Evolutionary conservation across 345 rosid genomes (phyloP).

Genomic region (Salix caprea): DNA sequence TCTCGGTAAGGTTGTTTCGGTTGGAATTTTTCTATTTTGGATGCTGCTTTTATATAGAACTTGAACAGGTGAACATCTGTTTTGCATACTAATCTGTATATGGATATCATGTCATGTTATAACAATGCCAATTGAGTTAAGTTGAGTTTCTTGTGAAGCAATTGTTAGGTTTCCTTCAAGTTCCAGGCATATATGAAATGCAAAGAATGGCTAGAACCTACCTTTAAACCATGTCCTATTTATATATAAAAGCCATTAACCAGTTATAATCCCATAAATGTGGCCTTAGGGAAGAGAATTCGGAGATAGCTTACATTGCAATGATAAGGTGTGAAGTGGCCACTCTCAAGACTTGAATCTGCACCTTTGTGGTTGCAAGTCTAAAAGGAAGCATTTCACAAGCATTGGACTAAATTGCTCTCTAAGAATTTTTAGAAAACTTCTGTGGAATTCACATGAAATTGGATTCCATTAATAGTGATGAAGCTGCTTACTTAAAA

Average conservation of each 20-base stretch:
- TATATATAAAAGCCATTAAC: neutral
- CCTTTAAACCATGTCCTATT: neutral
- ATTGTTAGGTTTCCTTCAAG: neutral
- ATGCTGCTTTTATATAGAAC: neutral
- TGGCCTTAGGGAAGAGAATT: neutral
- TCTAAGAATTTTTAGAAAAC: neutral
- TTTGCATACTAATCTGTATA: neutral
- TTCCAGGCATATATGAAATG: neutral
- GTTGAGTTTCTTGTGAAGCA: neutral
- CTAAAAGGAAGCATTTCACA: neutral
- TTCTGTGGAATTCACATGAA: neutral
- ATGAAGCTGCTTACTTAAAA: neutral
- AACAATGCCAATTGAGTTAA: neutral
- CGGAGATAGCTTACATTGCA: neutral
- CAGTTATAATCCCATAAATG: neutral
- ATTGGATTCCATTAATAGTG: neutral
- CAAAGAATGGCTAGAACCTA: neutral
- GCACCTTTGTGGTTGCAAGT: neutral
- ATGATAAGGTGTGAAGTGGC: neutral
- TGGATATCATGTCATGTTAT: neutral
- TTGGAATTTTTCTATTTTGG: neutral
- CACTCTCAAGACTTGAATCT: neutral
- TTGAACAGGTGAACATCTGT: neutral
- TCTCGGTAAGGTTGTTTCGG: no score
- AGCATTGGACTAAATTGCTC: neutral